Conservation (phyloP, 495 filamentous ascomycete genomes). For the Xylaria venustula region DNA sequence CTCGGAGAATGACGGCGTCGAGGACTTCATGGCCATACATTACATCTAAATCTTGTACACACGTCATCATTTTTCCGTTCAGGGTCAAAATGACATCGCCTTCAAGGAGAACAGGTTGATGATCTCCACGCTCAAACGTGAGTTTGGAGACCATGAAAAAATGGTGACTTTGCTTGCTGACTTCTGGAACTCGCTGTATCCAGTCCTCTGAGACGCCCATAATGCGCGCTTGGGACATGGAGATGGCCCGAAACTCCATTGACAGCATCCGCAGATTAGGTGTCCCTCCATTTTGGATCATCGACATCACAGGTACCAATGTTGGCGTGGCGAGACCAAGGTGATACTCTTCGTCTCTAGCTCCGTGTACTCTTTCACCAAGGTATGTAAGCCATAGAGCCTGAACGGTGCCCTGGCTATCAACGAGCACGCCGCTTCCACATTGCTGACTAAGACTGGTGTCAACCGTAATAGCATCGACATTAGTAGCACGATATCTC, state of each 20-base stretch:
- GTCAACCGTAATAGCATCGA: slow-evolving; percentile 97
- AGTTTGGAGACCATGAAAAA: slow-evolving; percentile 97
- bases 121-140: slow-evolving; percentile 59
- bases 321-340: slow-evolving; percentile 88
- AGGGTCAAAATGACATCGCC: slow-evolving; percentile 91
- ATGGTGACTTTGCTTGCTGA: slow-evolving; percentile 89
- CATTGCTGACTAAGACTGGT: slow-evolving; percentile 87
- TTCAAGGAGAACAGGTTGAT: slow-evolving; percentile 75
- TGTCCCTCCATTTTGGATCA: slow-evolving; percentile 74
- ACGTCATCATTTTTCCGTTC: slow-evolving; percentile 88
- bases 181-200: slow-evolving; percentile 82
- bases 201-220: slow-evolving; percentile 97
- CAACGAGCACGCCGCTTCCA: slow-evolving; percentile 88
- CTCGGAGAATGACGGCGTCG: slow-evolving; percentile 83
- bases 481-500: slow-evolving; percentile 92
- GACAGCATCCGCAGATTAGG: slow-evolving; percentile 87
- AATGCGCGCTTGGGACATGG: slow-evolving; percentile 96
- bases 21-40: slow-evolving; percentile 91
- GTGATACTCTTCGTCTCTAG: slow-evolving; percentile 95
- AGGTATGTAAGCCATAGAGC: slow-evolving; percentile 96
- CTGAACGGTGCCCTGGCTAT: slow-evolving; percentile 87
- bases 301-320: slow-evolving; percentile 76
- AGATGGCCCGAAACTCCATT: slow-evolving; percentile 89
- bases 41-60: slow-evolving; percentile 86
- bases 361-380: slow-evolving; percentile 77